These are phyloP conservation scores for Thelonectria rubi DNA, from an alignment of 2,329 filamentous ascomycete species.

Conservation along the genomic window DNA sequence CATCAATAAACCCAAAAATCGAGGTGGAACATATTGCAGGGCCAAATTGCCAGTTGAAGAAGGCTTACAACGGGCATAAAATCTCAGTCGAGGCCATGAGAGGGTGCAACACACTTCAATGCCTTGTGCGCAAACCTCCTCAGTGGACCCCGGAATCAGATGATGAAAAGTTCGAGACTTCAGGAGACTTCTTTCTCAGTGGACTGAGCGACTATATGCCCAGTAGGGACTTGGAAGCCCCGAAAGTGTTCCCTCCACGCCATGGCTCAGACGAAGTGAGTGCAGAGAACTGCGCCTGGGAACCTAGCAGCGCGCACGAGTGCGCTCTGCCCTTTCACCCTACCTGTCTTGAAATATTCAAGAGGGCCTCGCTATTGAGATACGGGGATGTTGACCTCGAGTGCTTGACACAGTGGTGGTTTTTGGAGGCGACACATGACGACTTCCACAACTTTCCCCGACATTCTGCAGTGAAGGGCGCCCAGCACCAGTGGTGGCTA, in stretches of 20 bases:
- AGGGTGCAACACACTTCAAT: slow-evolving; percentile 40
- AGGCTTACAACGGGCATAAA: slow-evolving; percentile 35
- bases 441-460: slow-evolving; percentile 20
- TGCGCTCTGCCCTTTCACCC: slow-evolving; percentile 42
- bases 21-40: slow-evolving; percentile 39
- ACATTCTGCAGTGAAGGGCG: slow-evolving; percentile 16
- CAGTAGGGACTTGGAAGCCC: slow-evolving; percentile 1
- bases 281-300: slow-evolving; percentile 18
- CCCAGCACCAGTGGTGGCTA: slow-evolving; percentile 9
- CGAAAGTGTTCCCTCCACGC: neutral
- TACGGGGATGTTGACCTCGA: slow-evolving; percentile 31
- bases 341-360: slow-evolving; percentile 43
- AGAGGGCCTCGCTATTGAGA: slow-evolving; percentile 33
- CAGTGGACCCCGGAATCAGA: slow-evolving; percentile 27
- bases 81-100: slow-evolving; percentile 40
- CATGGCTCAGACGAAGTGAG: neutral
- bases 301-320: neutral
- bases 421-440: neutral
- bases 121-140: slow-evolving; percentile 35
- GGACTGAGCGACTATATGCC: slow-evolving; percentile 32
- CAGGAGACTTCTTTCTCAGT: slow-evolving; percentile 28
- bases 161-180: slow-evolving; percentile 37
- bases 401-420: slow-evolving; percentile 30
- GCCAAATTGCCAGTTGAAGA: slow-evolving; percentile 22
- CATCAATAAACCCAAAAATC: neutral